Conservation (phyloP, 2,329 filamentous ascomycete genomes). For the Fonsecaea monophora region DNA sequence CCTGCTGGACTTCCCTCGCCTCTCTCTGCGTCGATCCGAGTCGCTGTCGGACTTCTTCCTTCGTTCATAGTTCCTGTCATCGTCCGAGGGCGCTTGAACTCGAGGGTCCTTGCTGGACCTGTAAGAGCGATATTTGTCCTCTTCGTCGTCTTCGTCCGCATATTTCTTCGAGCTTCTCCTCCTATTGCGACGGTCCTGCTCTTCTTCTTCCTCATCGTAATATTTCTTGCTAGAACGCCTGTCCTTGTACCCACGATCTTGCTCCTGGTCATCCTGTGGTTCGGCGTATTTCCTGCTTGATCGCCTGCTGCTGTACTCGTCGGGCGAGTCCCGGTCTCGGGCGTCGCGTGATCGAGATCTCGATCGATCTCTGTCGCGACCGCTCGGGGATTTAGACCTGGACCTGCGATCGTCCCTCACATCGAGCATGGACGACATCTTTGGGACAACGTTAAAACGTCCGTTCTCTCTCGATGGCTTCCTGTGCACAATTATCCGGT, state of each 20-base stretch:
- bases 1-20: constrained; percentile 22
- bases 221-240: constrained; percentile 39
- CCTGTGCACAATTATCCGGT: constrained; percentile 1
- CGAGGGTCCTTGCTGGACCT: constrained; percentile 24
- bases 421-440: constrained; percentile 36
- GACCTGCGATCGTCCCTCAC: constrained; percentile 44
- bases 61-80: constrained; percentile 28
- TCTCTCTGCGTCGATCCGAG: constrained; percentile 28
- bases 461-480: background rate
- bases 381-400: constrained; percentile 54
- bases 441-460: background rate
- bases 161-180: constrained; percentile 42
- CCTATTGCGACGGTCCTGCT: constrained; percentile 40
- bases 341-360: constrained; percentile 53
- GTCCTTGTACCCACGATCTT: constrained; percentile 31
- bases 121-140: constrained; percentile 32
- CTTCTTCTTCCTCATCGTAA: constrained; percentile 43
- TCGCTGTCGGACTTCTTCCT: constrained; percentile 35
- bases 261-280: constrained; percentile 41
- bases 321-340: constrained; percentile 45
- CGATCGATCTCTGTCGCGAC: constrained; percentile 47
- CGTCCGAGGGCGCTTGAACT: constrained; percentile 29
- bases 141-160: constrained; percentile 33
- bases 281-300: constrained; percentile 41
- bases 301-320: constrained; percentile 32